Percentiles rank a stretch among this genome's conserved stretches.
Evolutionary conservation across 192 early-diverging fungal species (phyloP).

Genomic region (Diversispora eburnea): DNA sequence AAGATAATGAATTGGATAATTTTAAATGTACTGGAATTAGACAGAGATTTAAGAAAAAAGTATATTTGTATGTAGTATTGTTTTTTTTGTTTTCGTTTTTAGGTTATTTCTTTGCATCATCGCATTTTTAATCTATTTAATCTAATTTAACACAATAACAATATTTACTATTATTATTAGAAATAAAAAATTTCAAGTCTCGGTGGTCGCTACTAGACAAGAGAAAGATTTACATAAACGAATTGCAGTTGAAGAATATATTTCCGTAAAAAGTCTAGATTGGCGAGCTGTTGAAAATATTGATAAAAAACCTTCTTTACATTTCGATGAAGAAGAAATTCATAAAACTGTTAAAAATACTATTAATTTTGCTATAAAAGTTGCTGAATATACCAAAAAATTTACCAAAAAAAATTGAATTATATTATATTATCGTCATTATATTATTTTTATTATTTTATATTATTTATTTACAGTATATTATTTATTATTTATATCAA

Average conservation of each 20-base stretch:
- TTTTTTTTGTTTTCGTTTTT: too few species aligned
- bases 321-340: slow-evolving; percentile 20
- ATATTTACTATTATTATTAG: neutral
- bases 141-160: too few species aligned
- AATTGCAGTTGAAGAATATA: neutral
- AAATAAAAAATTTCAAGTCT: slow-evolving; percentile 4
- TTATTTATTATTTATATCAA: too few species aligned
- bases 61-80: neutral
- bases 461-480: too few species aligned
- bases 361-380: slow-evolving; percentile 4
- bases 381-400: too few species aligned
- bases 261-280: neutral
- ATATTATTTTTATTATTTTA: too few species aligned
- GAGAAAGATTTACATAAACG: neutral
- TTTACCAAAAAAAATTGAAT: neutral
- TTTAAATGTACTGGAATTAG: neutral
- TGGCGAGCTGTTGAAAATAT: slow-evolving; percentile 20
- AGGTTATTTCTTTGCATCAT: too few species aligned
- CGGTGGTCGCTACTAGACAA: neutral
- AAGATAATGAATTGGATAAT: neutral
- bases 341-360: neutral
- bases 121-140: too few species aligned
- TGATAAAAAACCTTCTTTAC: neutral
- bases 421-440: too few species aligned
- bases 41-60: neutral